A percentile compares a stretch with the other conserved stretches of the same genome.
These are phyloP conservation scores for Dictyostelium intermedium DNA, from an alignment of 78 protist species.

Conservation along the genomic window DNA sequence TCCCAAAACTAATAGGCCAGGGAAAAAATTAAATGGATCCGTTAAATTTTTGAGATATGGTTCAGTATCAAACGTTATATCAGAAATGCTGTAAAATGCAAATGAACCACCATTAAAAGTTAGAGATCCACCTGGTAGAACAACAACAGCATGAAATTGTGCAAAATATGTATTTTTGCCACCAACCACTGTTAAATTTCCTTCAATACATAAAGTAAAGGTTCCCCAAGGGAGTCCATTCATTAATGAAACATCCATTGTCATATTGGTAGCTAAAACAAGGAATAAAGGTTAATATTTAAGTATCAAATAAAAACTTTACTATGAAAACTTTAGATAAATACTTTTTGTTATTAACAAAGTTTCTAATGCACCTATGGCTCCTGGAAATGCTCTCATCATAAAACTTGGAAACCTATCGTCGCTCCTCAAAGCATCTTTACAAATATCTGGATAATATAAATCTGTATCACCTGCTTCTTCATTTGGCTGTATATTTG, in stretches of 20 bases:
- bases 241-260: neutral
- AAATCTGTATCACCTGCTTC: neutral
- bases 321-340: neutral
- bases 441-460: neutral
- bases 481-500: neutral
- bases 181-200: neutral
- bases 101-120: neutral
- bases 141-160: neutral
- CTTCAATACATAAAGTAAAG: neutral
- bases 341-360: neutral
- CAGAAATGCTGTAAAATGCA: neutral
- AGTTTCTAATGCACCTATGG: neutral
- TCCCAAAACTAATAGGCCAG: neutral
- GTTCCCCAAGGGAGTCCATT: too few species aligned
- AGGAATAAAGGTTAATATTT: too few species aligned
- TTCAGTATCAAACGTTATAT: too few species aligned
- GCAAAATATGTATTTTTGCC: neutral
- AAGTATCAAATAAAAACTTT: too few species aligned
- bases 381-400: neutral
- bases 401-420: neutral
- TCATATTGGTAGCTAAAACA: neutral
- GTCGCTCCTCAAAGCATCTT: neutral
- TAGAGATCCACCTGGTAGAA: neutral
- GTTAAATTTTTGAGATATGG: neutral
- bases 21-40: neutral